Evolutionary conservation across 2,329 filamentous ascomycete genomes (phyloP), one percentile per base, ranked within the genome.

Genomic region (Scolecobasidium constrictum): DNA sequence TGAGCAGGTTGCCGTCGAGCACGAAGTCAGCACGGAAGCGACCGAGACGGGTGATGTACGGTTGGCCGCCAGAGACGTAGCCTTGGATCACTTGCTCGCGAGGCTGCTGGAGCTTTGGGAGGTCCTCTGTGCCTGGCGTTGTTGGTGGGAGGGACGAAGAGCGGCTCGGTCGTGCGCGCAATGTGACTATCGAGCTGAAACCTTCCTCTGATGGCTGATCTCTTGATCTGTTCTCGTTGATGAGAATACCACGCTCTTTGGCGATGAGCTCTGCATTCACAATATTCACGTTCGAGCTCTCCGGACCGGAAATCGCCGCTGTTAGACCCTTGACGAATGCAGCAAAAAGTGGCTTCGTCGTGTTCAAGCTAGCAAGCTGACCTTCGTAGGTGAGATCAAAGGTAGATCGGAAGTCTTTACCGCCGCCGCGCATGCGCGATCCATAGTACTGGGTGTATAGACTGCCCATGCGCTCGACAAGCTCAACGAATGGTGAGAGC

Each of bases 381-480:
- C 85, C 85, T 53, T 85, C 81, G 55, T 90, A 90, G 18, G 78
- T 74, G 4, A 90, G 69, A 54, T 88, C 83, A 58, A 88, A 88
- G 6, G 71, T 77, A 33, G 78, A 79, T 1, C 80, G 75, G 38
- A 78, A 76, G 7, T 57, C 57, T 37, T 56, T 51, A 5, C 33
- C 21, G 4, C 19, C 43, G 40, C 49, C 48, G 5, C 50, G 46
- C 21, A 59, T 56, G 28, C 58, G 57, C 5, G 52, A 50, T 1
- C 66, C 67, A 56, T 72, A 90, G 58, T 88, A 82, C 52, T 90
- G 84, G 1, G 83, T 87, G 56, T 88, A 90, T 1, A 90, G 64
- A 3, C 72, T 73, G 2, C 84, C 85, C 74, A 92, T 85, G 52
- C 81, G 83, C 60, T 92, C 85, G 7, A 88, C 71, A 1, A 92